These are phyloP conservation scores for Cicer chorassanicum DNA, from an alignment of 306 rosid species.

Conservation along the genomic window DNA sequence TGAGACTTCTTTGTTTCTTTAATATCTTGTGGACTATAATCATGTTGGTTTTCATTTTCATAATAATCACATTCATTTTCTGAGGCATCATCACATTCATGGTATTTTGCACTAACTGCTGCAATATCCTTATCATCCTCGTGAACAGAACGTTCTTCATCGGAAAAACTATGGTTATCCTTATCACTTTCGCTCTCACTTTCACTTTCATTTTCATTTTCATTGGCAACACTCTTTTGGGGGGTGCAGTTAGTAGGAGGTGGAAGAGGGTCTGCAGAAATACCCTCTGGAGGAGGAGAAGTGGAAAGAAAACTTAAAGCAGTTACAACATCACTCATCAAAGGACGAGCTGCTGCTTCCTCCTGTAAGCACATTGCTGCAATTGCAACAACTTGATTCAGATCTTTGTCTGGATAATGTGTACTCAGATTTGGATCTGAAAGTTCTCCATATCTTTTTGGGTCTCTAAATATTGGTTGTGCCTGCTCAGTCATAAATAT, in stretches of 20 bases:
- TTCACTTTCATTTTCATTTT: background rate
- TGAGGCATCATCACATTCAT: constrained; percentile 35
- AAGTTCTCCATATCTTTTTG: constrained; percentile 73
- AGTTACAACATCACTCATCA: constrained; percentile 80
- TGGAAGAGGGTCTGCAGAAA: constrained; percentile 41
- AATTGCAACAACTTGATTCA: constrained; percentile 88
- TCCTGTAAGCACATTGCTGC: constrained; percentile 97
- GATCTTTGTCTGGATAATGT: constrained; percentile 76
- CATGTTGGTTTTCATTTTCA: constrained; percentile 39
- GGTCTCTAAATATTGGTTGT: constrained; percentile 76
- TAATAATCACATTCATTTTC: constrained; percentile 42
- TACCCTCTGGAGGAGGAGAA: constrained; percentile 39
- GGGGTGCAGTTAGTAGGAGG: constrained; percentile 12
- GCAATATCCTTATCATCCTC: constrained; percentile 1
- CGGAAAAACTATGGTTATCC: constrained; percentile 1
- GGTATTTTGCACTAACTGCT: constrained; percentile 37
- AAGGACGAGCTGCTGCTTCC: constrained; percentile 82
- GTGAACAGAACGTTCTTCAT: constrained; percentile 36
- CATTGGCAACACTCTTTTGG: constrained; percentile 14
- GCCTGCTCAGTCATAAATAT: constrained; percentile 59
- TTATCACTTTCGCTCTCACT: constrained; percentile 7
- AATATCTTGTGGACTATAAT: constrained; percentile 41
- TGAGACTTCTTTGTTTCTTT: constrained; percentile 40
- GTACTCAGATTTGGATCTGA: constrained; percentile 68
- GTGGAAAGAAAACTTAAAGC: constrained; percentile 79